Evolutionary conservation across 495 filamentous ascomycete species (phyloP), one percentile per base, ranked within the genome.

Genomic region (Lophiostoma macrostomum): DNA sequence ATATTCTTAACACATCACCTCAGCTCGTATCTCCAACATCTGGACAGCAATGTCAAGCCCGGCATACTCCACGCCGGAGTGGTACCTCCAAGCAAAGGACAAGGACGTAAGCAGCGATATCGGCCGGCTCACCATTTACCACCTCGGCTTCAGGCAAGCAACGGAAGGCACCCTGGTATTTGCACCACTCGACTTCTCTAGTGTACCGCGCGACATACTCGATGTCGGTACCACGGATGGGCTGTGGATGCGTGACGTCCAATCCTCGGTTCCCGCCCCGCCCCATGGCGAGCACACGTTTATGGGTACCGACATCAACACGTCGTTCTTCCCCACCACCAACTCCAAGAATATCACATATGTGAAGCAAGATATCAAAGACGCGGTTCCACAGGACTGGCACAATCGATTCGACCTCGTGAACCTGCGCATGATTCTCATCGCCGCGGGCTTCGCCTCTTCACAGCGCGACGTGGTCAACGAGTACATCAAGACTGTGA

Each of bases 381-480:
- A 25, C 13, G 16, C 43, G 27, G 4, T 24, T 14, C 43, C 43
- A 47, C 14, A 25, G 20, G 19, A 16, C 11, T 47, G 43, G 43
- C 43, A 18, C 16, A 23, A 27, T 14, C 20, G 27, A 13, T 47
- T 47, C 43, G 43, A 34, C 16, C 28, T 47, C 18, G 43, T 47
- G 27, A 47, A 47, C 29, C n/a, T 47, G n/a, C 43, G 27, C 43
- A 47, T 47, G 27, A 32, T 47, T 23, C 43, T 47, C 43, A 47
- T 47, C 25, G 28, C 43, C 16, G 28, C 43, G 20, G 43, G 43
- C 29, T 47, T 25, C 27, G 23, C 13, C 13, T 13, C 22, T 25
- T 22, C 41, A 12, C 41, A 44, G 25, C 41, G 41, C 22, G 14
- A 22, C 22, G 41, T 30, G 7, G 41, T 44, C 41, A 30, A 44